Evolutionary conservation across 1,284 basidiomycete genomes (phyloP).

Genomic region (Phellinidium pouzarii): DNA sequence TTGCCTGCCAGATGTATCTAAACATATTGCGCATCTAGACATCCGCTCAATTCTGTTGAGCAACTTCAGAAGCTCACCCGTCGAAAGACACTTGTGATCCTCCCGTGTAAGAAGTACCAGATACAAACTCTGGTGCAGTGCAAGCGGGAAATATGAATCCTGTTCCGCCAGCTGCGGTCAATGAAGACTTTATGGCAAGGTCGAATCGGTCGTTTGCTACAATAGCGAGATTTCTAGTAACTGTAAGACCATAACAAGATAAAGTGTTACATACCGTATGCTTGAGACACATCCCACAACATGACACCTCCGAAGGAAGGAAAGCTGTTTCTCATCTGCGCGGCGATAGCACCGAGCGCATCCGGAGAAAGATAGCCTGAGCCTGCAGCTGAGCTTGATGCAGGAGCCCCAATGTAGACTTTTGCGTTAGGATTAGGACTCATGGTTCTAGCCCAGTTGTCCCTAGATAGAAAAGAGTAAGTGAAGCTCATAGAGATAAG

Average conservation of each 20-base stretch:
- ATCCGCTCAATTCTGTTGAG: slow-evolving; percentile 5
- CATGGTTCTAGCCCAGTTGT: slow-evolving; percentile 49
- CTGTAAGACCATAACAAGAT: background rate
- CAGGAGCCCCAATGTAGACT: slow-evolving; percentile 56
- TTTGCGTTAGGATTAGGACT: slow-evolving; percentile 55
- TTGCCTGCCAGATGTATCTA: slow-evolving; percentile 65
- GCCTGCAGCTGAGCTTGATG: slow-evolving; percentile 49
- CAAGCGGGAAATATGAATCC: slow-evolving; percentile 62
- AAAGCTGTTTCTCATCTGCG: slow-evolving; percentile 53
- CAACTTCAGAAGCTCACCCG: slow-evolving; percentile 34
- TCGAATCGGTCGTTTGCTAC: slow-evolving; percentile 57
- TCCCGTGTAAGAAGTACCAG: slow-evolving; percentile 45
- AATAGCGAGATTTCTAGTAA: slow-evolving; percentile 2
- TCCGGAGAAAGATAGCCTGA: slow-evolving; percentile 44
- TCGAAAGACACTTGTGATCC: slow-evolving; percentile 48
- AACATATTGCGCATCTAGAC: slow-evolving; percentile 6
- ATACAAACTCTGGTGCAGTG: slow-evolving; percentile 44
- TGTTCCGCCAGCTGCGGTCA: slow-evolving; percentile 54
- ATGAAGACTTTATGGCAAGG: slow-evolving; percentile 39
- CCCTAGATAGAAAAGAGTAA: slow-evolving; percentile 32
- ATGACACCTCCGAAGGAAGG: slow-evolving; percentile 68
- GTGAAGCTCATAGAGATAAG: background rate
- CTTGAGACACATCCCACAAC: slow-evolving; percentile 69
- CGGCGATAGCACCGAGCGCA: slow-evolving; percentile 44
- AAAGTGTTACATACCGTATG: slow-evolving; percentile 38